Conservation (phyloP, 2,329 filamentous ascomycete species). For the Colletotrichum falcatum region DNA sequence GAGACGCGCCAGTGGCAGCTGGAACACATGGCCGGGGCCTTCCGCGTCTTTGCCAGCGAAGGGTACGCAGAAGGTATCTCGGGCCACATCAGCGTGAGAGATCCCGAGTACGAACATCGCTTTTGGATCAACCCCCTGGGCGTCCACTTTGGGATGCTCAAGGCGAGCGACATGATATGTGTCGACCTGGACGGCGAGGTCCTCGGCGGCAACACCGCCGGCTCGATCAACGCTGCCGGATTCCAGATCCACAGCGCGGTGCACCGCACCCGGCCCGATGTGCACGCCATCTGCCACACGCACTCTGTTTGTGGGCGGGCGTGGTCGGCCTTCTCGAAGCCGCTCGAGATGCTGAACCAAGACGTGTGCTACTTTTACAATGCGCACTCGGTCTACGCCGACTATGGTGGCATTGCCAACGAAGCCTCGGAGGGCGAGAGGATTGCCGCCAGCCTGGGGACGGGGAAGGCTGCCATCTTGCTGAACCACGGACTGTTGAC, state of each 20-base stretch:
- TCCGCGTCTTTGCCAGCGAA: conserved; percentile 67
- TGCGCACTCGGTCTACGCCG: conserved; percentile 72
- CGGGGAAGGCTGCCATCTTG: conserved; percentile 69
- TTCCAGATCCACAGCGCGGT: conserved; percentile 62
- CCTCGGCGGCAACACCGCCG: conserved; percentile 67
- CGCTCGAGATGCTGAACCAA: conserved; percentile 74
- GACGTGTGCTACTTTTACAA: conserved; percentile 66
- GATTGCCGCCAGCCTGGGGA: conserved; percentile 72
- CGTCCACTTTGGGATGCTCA: conserved; percentile 71
- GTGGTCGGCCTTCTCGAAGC: conserved; percentile 67
- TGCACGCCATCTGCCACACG: conserved; percentile 65
- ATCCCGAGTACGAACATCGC: conserved; percentile 68
- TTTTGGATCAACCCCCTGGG: conserved; percentile 75
- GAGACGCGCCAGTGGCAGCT: conserved; percentile 65
- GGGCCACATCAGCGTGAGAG: conserved; percentile 71
- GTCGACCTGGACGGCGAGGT: conserved; percentile 67
- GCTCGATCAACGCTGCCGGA: conserved; percentile 40
- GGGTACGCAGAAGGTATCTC: conserved; percentile 72
- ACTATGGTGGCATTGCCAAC: conserved; percentile 63
- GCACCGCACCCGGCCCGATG: conserved; percentile 64
- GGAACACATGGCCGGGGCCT: conserved; percentile 64
- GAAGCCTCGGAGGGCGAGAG: conserved; percentile 71
- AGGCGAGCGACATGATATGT: conserved; percentile 56
- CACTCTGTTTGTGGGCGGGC: conserved; percentile 66
- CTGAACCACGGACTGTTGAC: conserved; percentile 79